Conservation (phyloP, 1,284 basidiomycete genomes). For the Ganoderma boninense region DNA sequence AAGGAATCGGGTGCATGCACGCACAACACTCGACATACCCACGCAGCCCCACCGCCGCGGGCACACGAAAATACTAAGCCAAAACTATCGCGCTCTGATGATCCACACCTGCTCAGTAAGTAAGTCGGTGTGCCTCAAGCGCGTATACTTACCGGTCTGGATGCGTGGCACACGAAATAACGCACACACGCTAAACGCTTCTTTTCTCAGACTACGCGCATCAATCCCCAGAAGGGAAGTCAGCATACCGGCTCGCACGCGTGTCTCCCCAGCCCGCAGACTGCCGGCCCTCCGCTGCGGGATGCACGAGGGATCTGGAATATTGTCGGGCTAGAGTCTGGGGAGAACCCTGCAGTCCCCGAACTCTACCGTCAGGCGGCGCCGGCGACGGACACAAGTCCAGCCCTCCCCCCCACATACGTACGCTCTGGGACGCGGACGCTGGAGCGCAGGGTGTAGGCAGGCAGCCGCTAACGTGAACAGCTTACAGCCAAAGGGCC, state of each 20-base stretch:
- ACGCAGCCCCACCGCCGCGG: neutral
- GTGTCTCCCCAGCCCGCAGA: neutral
- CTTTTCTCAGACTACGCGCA: neutral
- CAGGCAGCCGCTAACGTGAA: constrained; percentile 13
- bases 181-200: neutral
- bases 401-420: neutral
- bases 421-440: constrained; percentile 1
- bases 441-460: neutral
- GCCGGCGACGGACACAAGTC: neutral
- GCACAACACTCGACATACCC: neutral
- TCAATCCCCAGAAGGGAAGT: neutral
- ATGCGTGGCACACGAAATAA: neutral
- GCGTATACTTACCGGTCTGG: neutral
- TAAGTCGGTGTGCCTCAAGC: neutral
- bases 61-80: neutral
- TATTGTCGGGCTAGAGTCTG: neutral
- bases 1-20: neutral
- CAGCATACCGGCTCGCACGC: neutral
- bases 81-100: neutral
- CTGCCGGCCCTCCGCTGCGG: neutral
- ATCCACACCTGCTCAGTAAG: neutral
- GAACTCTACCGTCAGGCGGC: neutral
- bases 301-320: neutral
- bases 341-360: neutral
- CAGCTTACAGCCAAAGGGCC: constrained; percentile 7